phyloP scores from a whole-genome alignment of 352 stramenopile genomes.

The Saprolegnia parasitica region DNA sequence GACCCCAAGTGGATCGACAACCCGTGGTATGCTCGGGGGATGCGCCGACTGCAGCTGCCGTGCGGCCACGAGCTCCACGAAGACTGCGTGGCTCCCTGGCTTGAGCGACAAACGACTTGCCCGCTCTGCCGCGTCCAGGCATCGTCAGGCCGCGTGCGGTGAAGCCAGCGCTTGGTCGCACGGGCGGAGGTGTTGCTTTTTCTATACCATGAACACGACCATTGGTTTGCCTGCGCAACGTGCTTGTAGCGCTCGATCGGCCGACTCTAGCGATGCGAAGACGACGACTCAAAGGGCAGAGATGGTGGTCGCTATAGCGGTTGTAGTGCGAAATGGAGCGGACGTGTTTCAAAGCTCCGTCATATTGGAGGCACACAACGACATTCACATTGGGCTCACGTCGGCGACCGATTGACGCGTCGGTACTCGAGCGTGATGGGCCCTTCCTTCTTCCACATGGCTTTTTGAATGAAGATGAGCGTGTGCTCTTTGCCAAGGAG shows the following conservation, averaged over 20 bases:
- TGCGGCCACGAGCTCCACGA: constrained; percentile 18
- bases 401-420: neutral
- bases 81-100: constrained; percentile 4
- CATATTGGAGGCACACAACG: no score
- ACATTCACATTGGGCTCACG: no score
- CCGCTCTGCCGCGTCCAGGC: neutral
- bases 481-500: constrained; percentile 26
- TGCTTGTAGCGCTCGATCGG: no score
- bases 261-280: neutral
- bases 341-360: no score
- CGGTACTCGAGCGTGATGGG: constrained; percentile 24
- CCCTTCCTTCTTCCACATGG: constrained; percentile 15
- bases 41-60: neutral
- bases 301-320: no score
- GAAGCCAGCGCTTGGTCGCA: no score
- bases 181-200: no score
- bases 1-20: neutral
- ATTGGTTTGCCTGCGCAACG: no score
- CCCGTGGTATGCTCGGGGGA: no score
- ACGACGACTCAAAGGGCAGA: neutral
- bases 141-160: neutral
- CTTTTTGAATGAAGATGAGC: constrained; percentile 27
- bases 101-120: neutral
- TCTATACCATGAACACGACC: no score
- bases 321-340: no score